These are phyloP conservation scores for Linaria vulgaris DNA, from an alignment of 257 asterid species.

Conservation along the genomic window DNA sequence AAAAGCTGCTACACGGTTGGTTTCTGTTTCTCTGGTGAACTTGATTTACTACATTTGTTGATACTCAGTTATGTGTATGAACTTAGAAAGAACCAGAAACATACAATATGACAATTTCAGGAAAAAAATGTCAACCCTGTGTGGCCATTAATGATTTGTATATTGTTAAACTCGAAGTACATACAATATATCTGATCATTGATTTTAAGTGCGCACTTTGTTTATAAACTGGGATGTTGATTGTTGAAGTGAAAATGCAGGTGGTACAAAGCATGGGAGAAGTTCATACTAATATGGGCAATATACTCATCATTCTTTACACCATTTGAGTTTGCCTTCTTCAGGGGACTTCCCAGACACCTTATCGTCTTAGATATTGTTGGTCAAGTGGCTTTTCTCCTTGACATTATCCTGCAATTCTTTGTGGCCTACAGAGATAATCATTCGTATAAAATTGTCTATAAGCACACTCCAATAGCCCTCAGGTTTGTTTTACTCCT, in stretches of 20 bases:
- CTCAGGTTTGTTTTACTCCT: constrained; percentile 34
- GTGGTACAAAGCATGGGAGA: constrained; percentile 69
- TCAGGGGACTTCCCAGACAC: constrained; percentile 62
- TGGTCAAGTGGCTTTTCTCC: constrained; percentile 66
- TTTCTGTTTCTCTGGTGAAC: too few species aligned
- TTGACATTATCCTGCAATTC: constrained; percentile 59
- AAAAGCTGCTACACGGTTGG: too few species aligned
- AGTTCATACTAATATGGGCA: constrained; percentile 71
- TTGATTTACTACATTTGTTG: too few species aligned
- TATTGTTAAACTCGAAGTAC: too few species aligned
- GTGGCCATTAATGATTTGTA: too few species aligned
- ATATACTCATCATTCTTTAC: constrained; percentile 70
- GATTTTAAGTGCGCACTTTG: background rate
- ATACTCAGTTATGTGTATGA: too few species aligned
- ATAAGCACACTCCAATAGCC: constrained; percentile 52
- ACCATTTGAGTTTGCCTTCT: constrained; percentile 77
- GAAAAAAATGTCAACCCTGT: too few species aligned
- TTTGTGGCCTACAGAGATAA: constrained; percentile 62
- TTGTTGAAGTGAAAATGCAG: constrained; percentile 32
- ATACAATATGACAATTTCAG: too few species aligned
- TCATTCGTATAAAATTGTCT: constrained; percentile 62
- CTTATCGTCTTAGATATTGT: constrained; percentile 61
- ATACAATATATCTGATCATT: too few species aligned
- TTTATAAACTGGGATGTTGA: background rate
- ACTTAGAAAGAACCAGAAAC: too few species aligned